Evolutionary conservation across 257 asterid species (phyloP), one percentile per base, ranked within the genome.

Genomic region (Fraxinus excelsior): DNA sequence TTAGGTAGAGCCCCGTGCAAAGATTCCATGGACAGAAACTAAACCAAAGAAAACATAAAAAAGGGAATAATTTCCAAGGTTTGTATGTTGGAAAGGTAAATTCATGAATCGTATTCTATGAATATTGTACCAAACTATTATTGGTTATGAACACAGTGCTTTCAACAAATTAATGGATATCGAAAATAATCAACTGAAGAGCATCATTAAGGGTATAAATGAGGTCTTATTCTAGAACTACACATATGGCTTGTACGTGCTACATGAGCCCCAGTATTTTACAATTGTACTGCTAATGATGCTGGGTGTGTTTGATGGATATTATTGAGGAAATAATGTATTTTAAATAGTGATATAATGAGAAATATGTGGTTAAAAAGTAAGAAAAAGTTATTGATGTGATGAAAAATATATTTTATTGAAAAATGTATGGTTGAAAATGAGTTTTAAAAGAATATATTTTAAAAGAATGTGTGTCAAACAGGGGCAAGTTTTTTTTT

Each of bases 1-100:
- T 79, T 81, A 32, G 94, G 84, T 44, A 82, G 67, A 34, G 86
- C 82, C 80, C 85, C 90, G 83, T 85, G 94, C 79, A 86, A 21
- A 23, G 90, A 31, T 70, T 90, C 67, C 92, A 88, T 81, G 11
- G 88, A 82, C 65, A 89, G 90, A 82, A 87, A 86, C 98, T 91
- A 82, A 44, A 80, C 18, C n/a, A 66, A 74, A 21, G 46, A 21
- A 44, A 23, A 68, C n/a, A n/a, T n/a, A n/a, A 42, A 16, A n/a
- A 74, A 10, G 7, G 25, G 62, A 19, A 53, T 53, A 18, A 18
- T 6, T 53, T 53, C 62, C 62, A 19, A 53, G 9, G 62, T n/a
- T 16, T 19, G 49, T 40, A 40, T 53, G 62, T 53, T 53, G 26
- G 7, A 53, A 53, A 53, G 9, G 3, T 5, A 53, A n/a, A 18